A percentile compares a stretch with the other conserved stretches of the same genome.
phyloP scores from a whole-genome alignment of 441 rosid species.

The Adansonia rubrostipa region DNA sequence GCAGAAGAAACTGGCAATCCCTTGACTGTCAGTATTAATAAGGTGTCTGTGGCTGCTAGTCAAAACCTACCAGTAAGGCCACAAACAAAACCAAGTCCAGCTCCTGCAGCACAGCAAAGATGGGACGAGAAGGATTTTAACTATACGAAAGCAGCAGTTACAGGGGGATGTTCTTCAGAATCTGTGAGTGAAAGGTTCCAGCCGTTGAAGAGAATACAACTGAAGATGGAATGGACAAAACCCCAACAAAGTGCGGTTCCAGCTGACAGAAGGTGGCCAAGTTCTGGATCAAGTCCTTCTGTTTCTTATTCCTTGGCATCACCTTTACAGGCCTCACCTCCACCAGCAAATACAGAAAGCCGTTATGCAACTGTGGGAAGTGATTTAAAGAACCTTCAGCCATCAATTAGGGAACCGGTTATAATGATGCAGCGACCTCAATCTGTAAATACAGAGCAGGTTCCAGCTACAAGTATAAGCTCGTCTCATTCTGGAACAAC shows the following conservation, averaged over 20 bases:
- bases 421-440: conserved; percentile 78
- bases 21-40: neutral
- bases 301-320: conserved; percentile 4
- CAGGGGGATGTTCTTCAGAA: conserved; percentile 1
- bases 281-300: conserved; percentile 1
- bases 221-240: neutral
- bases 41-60: neutral
- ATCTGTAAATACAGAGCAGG: conserved; percentile 55
- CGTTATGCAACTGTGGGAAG: neutral
- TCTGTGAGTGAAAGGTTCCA: neutral
- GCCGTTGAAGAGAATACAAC: neutral
- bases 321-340: conserved; percentile 9
- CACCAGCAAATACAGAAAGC: neutral
- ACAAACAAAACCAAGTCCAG: neutral
- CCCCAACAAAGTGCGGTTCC: neutral
- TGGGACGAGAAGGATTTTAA: neutral
- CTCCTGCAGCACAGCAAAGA: neutral
- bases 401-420: neutral
- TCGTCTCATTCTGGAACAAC: conserved; percentile 58
- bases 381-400: neutral
- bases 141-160: neutral
- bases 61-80: neutral
- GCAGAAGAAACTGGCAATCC: neutral
- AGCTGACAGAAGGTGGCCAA: neutral
- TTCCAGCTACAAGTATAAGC: conserved; percentile 51